These are phyloP conservation scores for Allomyces javanicus DNA, from an alignment of 192 early-diverging fungal genomes.

Conservation along the genomic window DNA sequence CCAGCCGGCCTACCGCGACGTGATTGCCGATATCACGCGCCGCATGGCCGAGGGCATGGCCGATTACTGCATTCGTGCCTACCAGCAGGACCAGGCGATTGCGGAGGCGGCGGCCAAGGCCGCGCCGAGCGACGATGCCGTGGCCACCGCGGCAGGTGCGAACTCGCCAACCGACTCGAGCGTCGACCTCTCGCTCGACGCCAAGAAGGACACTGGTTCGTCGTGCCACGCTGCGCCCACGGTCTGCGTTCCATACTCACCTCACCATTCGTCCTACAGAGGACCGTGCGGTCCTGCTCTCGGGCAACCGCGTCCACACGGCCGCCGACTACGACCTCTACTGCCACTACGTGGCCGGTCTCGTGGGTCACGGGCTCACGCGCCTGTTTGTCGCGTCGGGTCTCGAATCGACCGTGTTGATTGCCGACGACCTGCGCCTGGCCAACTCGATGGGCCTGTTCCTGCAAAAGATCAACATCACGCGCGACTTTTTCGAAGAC, in stretches of 20 bases:
- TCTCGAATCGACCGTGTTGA: constrained; percentile 42
- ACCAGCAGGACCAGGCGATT: constrained; percentile 26
- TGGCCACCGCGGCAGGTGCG: no score
- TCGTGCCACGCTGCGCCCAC: no score
- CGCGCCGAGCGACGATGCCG: no score
- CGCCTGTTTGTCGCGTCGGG: constrained; percentile 71
- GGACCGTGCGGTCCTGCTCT: constrained; percentile 9
- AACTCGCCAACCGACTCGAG: no score
- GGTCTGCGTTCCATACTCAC: no score
- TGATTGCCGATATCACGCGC: constrained; percentile 79
- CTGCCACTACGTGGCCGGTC: constrained; percentile 92
- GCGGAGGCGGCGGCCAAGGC: not conserved
- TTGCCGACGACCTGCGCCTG: constrained; percentile 17
- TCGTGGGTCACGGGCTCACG: constrained; percentile 83
- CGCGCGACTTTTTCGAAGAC: constrained; percentile 87
- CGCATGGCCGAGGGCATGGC: constrained; percentile 95
- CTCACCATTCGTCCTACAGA: no score
- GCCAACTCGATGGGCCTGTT: constrained; percentile 94
- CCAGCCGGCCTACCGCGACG: constrained; percentile 50
- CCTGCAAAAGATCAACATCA: constrained; percentile 96
- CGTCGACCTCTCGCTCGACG: no score
- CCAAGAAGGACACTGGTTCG: no score
- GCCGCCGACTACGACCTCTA: constrained; percentile 86
- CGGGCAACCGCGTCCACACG: constrained; percentile 31
- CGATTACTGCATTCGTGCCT: constrained; percentile 43